Conservation (phyloP, 306 rosid genomes). For the Quercus bicolor region DNA sequence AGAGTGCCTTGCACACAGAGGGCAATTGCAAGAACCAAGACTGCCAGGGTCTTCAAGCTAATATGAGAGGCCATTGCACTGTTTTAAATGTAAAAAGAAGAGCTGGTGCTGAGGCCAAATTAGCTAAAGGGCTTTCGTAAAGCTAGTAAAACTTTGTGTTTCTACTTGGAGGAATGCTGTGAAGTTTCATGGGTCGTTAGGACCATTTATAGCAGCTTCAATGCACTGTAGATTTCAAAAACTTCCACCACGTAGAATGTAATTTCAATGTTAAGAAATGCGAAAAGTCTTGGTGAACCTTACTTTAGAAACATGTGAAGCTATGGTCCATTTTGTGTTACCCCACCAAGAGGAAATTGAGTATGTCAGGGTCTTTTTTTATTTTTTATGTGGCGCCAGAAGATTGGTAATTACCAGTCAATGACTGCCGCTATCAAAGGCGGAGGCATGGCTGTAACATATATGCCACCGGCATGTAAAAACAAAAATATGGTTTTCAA, state of each 20-base stretch:
- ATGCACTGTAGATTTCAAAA: background rate
- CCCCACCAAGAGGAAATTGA: background rate
- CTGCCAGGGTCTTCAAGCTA: slow-evolving; percentile 32
- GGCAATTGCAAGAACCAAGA: slow-evolving; percentile 33
- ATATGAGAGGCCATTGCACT: slow-evolving; percentile 36
- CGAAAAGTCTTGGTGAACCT: background rate
- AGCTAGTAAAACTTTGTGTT: background rate
- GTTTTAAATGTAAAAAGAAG: background rate
- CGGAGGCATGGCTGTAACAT: slow-evolving; percentile 15
- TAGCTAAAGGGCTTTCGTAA: slow-evolving; percentile 7
- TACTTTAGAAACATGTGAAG: slow-evolving; percentile 9
- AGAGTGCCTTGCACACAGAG: slow-evolving; percentile 40
- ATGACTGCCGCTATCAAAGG: slow-evolving; percentile 40
- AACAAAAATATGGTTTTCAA: background rate
- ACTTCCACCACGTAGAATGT: background rate
- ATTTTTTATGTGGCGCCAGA: background rate
- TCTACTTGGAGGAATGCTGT: slow-evolving; percentile 14
- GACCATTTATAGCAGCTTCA: slow-evolving; percentile 22
- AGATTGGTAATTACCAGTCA: slow-evolving; percentile 2
- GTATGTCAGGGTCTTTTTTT: too few species aligned
- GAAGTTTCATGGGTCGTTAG: slow-evolving; percentile 9
- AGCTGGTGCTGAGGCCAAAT: slow-evolving; percentile 4
- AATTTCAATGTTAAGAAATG: slow-evolving; percentile 4
- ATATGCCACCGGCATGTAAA: background rate
- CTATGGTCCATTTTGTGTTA: background rate